Conservation (phyloP, 1,284 basidiomycete species). For the Malassezia nana region DNA sequence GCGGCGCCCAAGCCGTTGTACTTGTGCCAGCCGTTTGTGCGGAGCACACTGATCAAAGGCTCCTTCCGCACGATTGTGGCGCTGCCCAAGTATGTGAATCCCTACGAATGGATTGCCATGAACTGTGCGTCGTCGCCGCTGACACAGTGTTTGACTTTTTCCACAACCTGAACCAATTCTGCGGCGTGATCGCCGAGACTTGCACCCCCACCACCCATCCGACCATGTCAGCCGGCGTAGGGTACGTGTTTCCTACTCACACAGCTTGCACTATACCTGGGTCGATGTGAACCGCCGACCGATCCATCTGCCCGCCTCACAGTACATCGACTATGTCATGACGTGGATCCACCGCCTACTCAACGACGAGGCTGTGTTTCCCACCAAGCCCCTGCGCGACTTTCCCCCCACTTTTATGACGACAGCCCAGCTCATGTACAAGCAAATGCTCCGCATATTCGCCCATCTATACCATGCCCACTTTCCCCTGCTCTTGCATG, state of each 20-base stretch:
- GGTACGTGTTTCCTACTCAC: constrained; percentile 53
- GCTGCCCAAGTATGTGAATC: constrained; percentile 66
- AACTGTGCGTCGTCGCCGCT: constrained; percentile 60
- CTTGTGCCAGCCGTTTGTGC: constrained; percentile 61
- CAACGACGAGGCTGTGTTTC: constrained; percentile 84
- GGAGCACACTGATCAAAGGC: constrained; percentile 91
- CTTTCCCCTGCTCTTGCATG: constrained; percentile 77
- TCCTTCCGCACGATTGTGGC: constrained; percentile 98
- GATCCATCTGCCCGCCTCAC: constrained; percentile 84
- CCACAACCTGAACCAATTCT: constrained; percentile 93
- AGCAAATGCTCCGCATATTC: constrained; percentile 90
- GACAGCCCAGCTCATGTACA: constrained; percentile 90
- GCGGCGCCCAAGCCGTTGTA: constrained; percentile 34
- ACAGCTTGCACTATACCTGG: constrained; percentile 91
- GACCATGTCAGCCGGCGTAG: constrained; percentile 81
- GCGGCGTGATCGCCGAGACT: constrained; percentile 86
- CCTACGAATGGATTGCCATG: constrained; percentile 84
- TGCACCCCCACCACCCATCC: constrained; percentile 82
- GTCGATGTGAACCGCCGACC: constrained; percentile 74
- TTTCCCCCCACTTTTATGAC: constrained; percentile 81
- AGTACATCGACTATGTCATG: constrained; percentile 98
- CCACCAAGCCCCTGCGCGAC: constrained; percentile 86
- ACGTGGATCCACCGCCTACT: constrained; percentile 92
- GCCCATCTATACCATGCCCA: constrained; percentile 96
- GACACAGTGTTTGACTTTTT: constrained; percentile 53